Evolutionary conservation across 306 rosid species (phyloP).

Genomic region (Cucurbita pepo): DNA sequence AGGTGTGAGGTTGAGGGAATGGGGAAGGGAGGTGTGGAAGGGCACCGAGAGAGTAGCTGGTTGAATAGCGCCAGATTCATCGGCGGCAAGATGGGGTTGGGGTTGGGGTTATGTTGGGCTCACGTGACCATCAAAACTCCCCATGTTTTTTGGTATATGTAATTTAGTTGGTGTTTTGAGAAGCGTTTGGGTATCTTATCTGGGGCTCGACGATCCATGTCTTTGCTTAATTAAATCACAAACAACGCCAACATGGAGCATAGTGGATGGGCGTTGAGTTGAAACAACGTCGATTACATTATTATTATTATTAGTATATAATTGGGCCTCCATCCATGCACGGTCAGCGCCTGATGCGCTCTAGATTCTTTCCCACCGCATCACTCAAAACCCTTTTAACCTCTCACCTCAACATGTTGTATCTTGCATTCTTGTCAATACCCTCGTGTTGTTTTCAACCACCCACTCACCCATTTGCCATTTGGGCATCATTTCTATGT

Average conservation of each 20-base stretch:
- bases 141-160: conserved; percentile 6
- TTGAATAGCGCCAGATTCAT: conserved; percentile 29
- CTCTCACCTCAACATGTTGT: conserved; percentile 84
- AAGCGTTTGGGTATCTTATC: not conserved
- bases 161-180: not conserved
- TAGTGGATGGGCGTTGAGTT: not conserved
- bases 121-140: conserved; percentile 51
- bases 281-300: not conserved
- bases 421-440: conserved; percentile 52
- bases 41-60: too few relatives aligned
- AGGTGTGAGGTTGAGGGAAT: too few relatives aligned
- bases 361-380: conserved; percentile 86
- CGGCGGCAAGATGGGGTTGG: conserved; percentile 64
- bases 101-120: conserved; percentile 9
- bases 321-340: conserved; percentile 4
- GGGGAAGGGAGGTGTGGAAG: too few relatives aligned
- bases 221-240: not conserved
- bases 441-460: conserved; percentile 18
- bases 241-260: not conserved
- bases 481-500: conserved; percentile 9
- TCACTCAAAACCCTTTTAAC: not conserved
- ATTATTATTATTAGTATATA: too few relatives aligned
- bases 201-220: not conserved
- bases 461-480: conserved; percentile 17
- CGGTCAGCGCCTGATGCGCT: conserved; percentile 99